Evolutionary conservation across 192 early-diverging fungal species (phyloP), one percentile per base, ranked within the genome.

Genomic region (Umbelopsis ramanniana): DNA sequence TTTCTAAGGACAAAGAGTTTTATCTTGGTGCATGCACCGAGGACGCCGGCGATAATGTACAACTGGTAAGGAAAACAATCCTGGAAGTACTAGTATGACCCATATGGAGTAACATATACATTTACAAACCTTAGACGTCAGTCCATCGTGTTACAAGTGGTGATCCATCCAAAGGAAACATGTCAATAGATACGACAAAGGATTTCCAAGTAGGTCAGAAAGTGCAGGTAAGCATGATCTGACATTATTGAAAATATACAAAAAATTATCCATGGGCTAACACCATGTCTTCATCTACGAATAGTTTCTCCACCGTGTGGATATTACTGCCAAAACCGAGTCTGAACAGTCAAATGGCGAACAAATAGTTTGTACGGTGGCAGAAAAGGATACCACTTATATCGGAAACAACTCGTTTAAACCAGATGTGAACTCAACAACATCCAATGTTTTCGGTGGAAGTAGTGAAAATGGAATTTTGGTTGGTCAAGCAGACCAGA

Each of bases 401-500:
- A 74, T 75, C 26, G 37, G 53, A 22, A 46, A 46, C 7, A 50
- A 63, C 23, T 35, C 71, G 17, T 24, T 48, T n/a, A 57, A 29
- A 54, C 26, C 54, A 29, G 15, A 17, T 26, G 15, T 52, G n/a
- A n/a, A 45, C 6, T 24, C 50, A 6, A 57, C 29, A 26, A 12
- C 23, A 21, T 17, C 37, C 6, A 43, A 63, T 46, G 45, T 79
- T 12, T 86, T 86, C 78, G 87, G 87, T 19, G 87, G 77, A 10
- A 77, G 75, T 4, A 86, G 87, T 69, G 87, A 88, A 57, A 86
- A 86, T 66, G 87, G 84, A 9, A 73, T 85, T 43, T 74, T 85
- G 76, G 69, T 88, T 33, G 87, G 87, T 40, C 24, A 37, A 22
- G 37, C 69, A 48, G 22, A 52, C 66, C 24, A 68, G 43, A 60